These are phyloP conservation scores for Vishniacozyma victoriae DNA, from an alignment of 768 basidiomycete species.

Conservation along the genomic window DNA sequence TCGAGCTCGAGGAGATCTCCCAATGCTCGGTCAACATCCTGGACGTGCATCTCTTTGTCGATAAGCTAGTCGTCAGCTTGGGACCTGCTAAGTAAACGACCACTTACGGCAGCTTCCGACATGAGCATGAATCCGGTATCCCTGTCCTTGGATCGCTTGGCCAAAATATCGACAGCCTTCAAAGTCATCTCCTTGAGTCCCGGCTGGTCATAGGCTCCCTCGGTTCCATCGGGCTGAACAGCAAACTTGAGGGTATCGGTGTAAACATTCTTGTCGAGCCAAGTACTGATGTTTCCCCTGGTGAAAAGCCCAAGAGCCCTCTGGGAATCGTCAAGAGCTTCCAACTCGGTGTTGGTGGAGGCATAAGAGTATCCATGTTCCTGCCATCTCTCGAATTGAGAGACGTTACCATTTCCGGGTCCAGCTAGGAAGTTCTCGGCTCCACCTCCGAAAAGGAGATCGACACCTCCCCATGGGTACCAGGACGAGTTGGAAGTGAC, in stretches of 20 bases:
- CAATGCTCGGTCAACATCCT: slow-evolving; percentile 47
- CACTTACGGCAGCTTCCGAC: slow-evolving; percentile 47
- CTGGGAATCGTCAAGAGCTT: slow-evolving; percentile 34
- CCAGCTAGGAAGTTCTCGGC: slow-evolving; percentile 45
- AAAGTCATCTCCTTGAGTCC: slow-evolving; percentile 50
- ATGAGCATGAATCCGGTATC: slow-evolving; percentile 47
- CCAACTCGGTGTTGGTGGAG: slow-evolving; percentile 42
- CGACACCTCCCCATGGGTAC: slow-evolving; percentile 43
- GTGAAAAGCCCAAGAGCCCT: slow-evolving; percentile 47
- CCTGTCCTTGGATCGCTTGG: slow-evolving; percentile 36
- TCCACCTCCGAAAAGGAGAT: slow-evolving; percentile 43
- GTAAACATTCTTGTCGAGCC: slow-evolving; percentile 49
- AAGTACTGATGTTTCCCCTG: slow-evolving; percentile 44
- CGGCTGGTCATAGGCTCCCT: slow-evolving; percentile 42
- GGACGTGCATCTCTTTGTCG: slow-evolving; percentile 45
- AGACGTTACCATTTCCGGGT: slow-evolving; percentile 24
- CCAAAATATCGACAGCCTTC: slow-evolving; percentile 48
- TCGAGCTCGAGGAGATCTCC: slow-evolving; percentile 50
- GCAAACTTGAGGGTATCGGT: slow-evolving; percentile 17
- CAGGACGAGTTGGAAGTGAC: slow-evolving; percentile 44
- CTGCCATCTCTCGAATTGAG: slow-evolving; percentile 33
- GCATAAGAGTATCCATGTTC: slow-evolving; percentile 45
- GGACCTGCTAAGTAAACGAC: slow-evolving; percentile 9
- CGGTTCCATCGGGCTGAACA: slow-evolving; percentile 17
- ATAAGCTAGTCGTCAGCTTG: slow-evolving; percentile 2